These are phyloP conservation scores for Gossypium stocksii DNA, from an alignment of 345 rosid species.

Conservation along the genomic window DNA sequence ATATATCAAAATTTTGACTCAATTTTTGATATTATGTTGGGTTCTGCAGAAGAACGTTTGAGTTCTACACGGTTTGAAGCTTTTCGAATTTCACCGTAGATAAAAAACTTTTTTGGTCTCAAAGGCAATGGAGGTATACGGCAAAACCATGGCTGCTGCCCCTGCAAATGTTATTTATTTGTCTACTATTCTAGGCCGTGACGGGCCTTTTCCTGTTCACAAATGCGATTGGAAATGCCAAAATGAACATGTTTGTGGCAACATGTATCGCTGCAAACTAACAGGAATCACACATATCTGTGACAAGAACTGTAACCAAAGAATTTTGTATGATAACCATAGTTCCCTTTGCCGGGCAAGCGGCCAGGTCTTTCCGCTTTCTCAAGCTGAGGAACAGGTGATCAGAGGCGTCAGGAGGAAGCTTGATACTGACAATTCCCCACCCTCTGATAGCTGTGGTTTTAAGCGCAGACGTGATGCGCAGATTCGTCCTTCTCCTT, in stretches of 20 bases:
- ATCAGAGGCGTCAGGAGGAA: constrained; percentile 94
- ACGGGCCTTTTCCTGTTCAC: constrained; percentile 65
- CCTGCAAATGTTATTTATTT: constrained; percentile 82
- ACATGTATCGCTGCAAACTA: constrained; percentile 89
- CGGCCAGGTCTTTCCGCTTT: constrained; percentile 69
- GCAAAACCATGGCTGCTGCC: constrained; percentile 54
- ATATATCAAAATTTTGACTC: not conserved
- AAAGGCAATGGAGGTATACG: constrained; percentile 72
- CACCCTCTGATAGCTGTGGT: constrained; percentile 58
- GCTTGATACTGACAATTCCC: constrained; percentile 71
- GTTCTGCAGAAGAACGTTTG: constrained; percentile 37
- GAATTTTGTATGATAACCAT: constrained; percentile 95
- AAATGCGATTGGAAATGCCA: constrained; percentile 90
- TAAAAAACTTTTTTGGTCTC: not conserved
- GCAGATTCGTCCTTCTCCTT: constrained; percentile 76
- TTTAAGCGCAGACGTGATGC: constrained; percentile 87
- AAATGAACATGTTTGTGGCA: constrained; percentile 82
- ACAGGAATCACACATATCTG: constrained; percentile 92
- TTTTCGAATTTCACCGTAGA: constrained; percentile 9
- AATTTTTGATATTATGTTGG: constrained; percentile 25
- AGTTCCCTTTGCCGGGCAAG: constrained; percentile 90
- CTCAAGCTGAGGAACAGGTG: constrained; percentile 76
- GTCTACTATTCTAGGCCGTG: constrained; percentile 82
- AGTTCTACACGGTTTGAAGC: constrained; percentile 16
- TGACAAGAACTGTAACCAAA: constrained; percentile 98